Evolutionary conservation across 805 yeast species (phyloP), one percentile per base, ranked within the genome.

Genomic region (Teunomyces tritomae): DNA sequence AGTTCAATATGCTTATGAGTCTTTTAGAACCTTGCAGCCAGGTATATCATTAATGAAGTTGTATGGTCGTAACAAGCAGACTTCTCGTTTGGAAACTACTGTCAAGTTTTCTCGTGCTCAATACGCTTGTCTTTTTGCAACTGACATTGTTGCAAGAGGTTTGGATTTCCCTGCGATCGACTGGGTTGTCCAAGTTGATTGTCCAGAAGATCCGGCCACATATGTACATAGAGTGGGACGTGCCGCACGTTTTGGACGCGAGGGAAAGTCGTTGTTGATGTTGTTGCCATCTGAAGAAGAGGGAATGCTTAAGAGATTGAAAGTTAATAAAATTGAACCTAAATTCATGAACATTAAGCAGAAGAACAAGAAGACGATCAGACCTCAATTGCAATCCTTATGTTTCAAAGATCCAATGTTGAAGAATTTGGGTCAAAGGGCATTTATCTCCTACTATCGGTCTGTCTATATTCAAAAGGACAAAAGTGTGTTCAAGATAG

Each of bases 401-500:
- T 84, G 97, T 63, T 94, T 94, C 79, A 80, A 89, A 64, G 92
- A 87, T 57, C 96, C 98, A 0, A 89, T 88, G 57, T 71, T 94
- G 53, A 94, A 94, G 66, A 92, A 94, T 62, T 73, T 94, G 58
- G 99, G 94, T 0, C 99, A 94, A 71, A 88, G 92, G 63, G 97
- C 97, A 7, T 94, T 94, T 59, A 87, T 91, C 37, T 88, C 98
- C 8, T 94, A 94, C 64, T 84, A 85, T 65, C 79, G 89, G 56
- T 88, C 97, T 2, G 79, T 94, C 5, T 84, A 85, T 61, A 73
- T 94, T 41, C 97, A 91, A 67, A 83, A 85, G 58, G 96, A 92
- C 62, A 89, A 89, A 64, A 87, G 84, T 33, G 84, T 91, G 9
- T 94, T 94, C 70, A 81, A 86, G 54, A 77, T 90, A 34, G 87